Base-by-base conservation (phyloP, 805 yeast species). In the Metschnikowia corniflorae region DNA sequence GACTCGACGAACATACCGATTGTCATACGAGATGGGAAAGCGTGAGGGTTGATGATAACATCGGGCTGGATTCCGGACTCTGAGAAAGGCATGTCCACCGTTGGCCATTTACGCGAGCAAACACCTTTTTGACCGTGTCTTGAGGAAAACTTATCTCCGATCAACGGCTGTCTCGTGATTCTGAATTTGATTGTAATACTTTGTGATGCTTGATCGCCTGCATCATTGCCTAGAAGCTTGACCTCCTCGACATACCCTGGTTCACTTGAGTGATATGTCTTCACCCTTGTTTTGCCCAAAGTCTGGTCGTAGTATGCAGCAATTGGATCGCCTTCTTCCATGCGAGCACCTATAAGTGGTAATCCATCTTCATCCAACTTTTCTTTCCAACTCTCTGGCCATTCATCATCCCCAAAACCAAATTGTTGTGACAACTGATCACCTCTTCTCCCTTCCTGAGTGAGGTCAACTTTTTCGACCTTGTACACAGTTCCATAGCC, bases 11-110 rank as follows among this genome's bases (percentile, higher is more conserved):
- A 93, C 97, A 93, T 93, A 71, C 98, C 98, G 64, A 93, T 91
- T 9, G 98, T 93, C 98, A 93, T 93, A 73, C 98, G 93, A 32
- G 97, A 91, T 52, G 98, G 98, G 91, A 91, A 93, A 49, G 97
- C 98, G 62, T 91, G 98, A 3, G 98, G 98, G 61, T 93, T 93
- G 57, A 93, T 93, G 57, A 93, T 93, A 51, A 93, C 84, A 66
- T 93, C 98, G 2, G 98, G 98, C 61, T 86, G 96, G 44, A 93
- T 91, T 54, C 98, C 98, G 22, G 86, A 71, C 67, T 93, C 98
- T 48, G 87, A 77, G 70, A 93, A 93, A 37, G 98, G 98, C 95
- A 93, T 80, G 62, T 93, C 97, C 46, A 86, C 72, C 35, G 87
- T 82, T 21, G 97, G 98, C 96, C 97, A 93, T 65, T 89, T 91